Base-by-base conservation (phyloP, 1,284 basidiomycete genomes). In the Agaricales sp. region DNA sequence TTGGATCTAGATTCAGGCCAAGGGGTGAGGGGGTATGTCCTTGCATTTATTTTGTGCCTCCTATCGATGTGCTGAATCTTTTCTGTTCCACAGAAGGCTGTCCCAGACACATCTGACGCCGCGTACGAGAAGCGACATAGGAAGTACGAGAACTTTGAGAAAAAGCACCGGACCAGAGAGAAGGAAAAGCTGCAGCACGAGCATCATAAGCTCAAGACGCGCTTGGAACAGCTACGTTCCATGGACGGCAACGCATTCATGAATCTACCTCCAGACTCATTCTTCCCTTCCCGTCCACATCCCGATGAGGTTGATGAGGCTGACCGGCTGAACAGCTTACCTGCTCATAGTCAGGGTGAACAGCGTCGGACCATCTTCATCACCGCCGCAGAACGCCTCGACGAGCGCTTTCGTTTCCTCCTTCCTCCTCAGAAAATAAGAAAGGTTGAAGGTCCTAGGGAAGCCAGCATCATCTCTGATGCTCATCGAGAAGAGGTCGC, bases 111-210 rank as follows among this genome's bases (percentile, higher is more conserved):
- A 1, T 87, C 86, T 2, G 92, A 95, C 66, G 78, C 78, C 14
- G 78, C 78, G n/a, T 96, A 93, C 61, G 79, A 87, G 62, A 80
- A 80, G 51, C 77, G 89, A 37, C 92, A 95, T 65, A 77, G 82
- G 50, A 89, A 88, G 61, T 91, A 87, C 62, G 92, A 94, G 62
- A 77, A 77, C 14, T 83, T 89, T 51, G 92, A 95, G 64, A 90
- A 89, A 61, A 77, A 88, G 11, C 82, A 87, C 60, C 80, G 90
- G 2, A 69, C 90, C 38, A 77, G 90, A 50, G 92, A 95, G 66
- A 88, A 90, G 63, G 92, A 94, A 63, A 90, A 91, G 59, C 76
- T 96, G 52, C 82, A 87, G 61, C 85, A 91, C 54, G 89, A 92
- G 59, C 88, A 92, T 54, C 90, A 92, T 68, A 93, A 92, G 63